phyloP scores from a whole-genome alignment of 768 basidiomycete genomes.

The Tricholoma matsutake region DNA sequence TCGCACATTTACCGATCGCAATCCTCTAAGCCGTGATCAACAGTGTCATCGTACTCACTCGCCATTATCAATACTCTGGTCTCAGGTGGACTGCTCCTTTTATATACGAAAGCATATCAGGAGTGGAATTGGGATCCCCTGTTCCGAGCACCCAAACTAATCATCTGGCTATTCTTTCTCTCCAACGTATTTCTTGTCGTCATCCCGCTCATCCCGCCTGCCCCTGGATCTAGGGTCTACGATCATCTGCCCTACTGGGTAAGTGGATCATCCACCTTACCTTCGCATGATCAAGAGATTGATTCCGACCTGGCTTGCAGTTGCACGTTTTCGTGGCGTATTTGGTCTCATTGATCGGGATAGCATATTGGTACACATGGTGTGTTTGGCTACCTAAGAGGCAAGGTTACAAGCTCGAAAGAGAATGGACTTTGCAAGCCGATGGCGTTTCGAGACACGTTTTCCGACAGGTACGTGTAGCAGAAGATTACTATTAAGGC shows the following conservation, averaged over 20 bases:
- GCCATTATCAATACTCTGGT: conserved; percentile 58
- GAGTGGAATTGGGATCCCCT: conserved; percentile 61
- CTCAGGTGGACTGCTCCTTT: conserved; percentile 58
- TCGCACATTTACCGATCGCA: not conserved
- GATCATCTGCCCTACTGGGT: conserved; percentile 68
- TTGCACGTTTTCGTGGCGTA: conserved; percentile 49
- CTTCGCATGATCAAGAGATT: not conserved
- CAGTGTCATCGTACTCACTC: conserved; percentile 58
- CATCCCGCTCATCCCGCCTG: conserved; percentile 63
- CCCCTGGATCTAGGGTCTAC: conserved; percentile 48
- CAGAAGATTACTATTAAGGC: no score
- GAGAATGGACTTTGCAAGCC: conserved; percentile 45
- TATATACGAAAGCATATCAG: conserved; percentile 46
- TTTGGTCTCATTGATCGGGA: conserved; percentile 44
- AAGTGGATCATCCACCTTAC: conserved; percentile 21
- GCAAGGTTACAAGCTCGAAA: conserved; percentile 46
- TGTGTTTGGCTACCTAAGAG: conserved; percentile 46
- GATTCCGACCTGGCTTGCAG: conserved; percentile 24
- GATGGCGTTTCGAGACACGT: conserved; percentile 59
- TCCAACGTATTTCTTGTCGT: conserved; percentile 65
- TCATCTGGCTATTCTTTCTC: conserved; percentile 53
- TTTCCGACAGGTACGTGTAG: conserved; percentile 38
- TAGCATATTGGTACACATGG: conserved; percentile 56
- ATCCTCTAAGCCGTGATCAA: not conserved
- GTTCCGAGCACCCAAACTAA: conserved; percentile 49